Percentiles rank a stretch among this genome's conserved stretches.
These are phyloP conservation scores for Dalbergia oliveri DNA, from an alignment of 306 rosid species.

Conservation along the genomic window DNA sequence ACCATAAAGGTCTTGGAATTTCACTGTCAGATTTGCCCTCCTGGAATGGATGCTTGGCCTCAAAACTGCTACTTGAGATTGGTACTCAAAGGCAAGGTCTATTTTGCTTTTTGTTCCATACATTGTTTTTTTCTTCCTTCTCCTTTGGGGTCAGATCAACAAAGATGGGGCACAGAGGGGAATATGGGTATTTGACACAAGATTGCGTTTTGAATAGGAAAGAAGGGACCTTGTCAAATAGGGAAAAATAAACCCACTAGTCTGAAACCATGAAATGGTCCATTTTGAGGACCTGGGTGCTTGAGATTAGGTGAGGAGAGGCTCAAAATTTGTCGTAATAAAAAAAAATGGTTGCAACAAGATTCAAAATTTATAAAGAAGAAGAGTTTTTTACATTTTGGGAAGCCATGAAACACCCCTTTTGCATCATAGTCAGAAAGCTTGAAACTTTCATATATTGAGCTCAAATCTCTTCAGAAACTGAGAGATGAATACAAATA, in stretches of 20 bases:
- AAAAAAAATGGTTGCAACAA: conserved; percentile 45
- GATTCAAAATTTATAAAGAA: conserved; percentile 41
- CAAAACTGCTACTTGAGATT: conserved; percentile 76
- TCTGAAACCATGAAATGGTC: conserved; percentile 60
- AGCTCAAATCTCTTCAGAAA: conserved; percentile 38
- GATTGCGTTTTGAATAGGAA: conserved; percentile 40
- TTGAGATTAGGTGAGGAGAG: conserved; percentile 43
- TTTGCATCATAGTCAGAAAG: conserved; percentile 34
- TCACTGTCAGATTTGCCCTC: conserved; percentile 91
- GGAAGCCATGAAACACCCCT: conserved; percentile 45
- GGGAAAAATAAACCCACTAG: conserved; percentile 48
- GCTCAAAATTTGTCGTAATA: conserved; percentile 27
- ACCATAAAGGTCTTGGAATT: conserved; percentile 97
- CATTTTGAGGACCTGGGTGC: conserved; percentile 47
- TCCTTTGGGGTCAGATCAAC: conserved; percentile 49
- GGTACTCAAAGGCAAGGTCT: conserved; percentile 90
- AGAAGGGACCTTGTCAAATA: conserved; percentile 51
- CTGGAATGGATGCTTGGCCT: conserved; percentile 96
- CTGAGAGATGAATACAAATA: conserved; percentile 30
- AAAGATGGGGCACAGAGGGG: conserved; percentile 33
- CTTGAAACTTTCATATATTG: conserved; percentile 39
- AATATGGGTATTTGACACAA: neutral
- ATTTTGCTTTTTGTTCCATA: conserved; percentile 80
- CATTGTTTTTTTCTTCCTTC: conserved; percentile 55
- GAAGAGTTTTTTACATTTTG: conserved; percentile 25